Percentiles rank a stretch among this genome's conserved stretches.
phyloP scores from a whole-genome alignment of 768 basidiomycete genomes.

The Russula dissimulans region DNA sequence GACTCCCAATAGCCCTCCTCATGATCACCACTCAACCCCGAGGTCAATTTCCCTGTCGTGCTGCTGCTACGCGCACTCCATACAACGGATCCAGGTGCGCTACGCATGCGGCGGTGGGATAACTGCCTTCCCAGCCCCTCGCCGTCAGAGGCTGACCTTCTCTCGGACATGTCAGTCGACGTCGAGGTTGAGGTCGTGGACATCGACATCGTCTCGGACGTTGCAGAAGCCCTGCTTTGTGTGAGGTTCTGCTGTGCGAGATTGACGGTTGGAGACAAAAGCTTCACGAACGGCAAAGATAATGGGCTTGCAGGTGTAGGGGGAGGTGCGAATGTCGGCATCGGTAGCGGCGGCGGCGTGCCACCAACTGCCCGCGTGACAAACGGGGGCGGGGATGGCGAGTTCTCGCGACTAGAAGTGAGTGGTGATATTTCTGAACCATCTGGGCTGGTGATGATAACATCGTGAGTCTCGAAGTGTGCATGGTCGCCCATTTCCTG shows the following conservation, averaged over 20 bases:
- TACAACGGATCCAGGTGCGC: constrained; percentile 16
- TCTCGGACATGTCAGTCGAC: constrained; percentile 5
- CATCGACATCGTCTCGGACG: constrained; percentile 14
- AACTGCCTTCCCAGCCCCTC: constrained; percentile 3
- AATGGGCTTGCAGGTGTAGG: constrained; percentile 4
- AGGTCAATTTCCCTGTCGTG: constrained; percentile 8
- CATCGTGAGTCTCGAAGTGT: constrained; percentile 13
- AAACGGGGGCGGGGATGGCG: constrained; percentile 6
- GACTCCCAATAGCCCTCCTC: constrained; percentile 20
- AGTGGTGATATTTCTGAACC: constrained; percentile 13
- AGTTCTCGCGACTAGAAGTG: not conserved
- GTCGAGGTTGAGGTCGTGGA: constrained; percentile 16
- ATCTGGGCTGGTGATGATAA: constrained; percentile 16
- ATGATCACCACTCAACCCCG: constrained; percentile 1
- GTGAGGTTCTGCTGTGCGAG: constrained; percentile 16
- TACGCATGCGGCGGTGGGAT: constrained; percentile 18
- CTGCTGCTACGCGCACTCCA: constrained; percentile 16
- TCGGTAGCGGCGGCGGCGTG: constrained; percentile 2
- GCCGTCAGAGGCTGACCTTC: constrained; percentile 1
- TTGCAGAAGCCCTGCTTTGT: constrained; percentile 9
- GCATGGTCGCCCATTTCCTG: constrained; percentile 1
- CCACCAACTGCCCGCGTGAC: not conserved
- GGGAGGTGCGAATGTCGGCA: constrained; percentile 19
- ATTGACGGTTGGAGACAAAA: constrained; percentile 17
- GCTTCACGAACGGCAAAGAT: constrained; percentile 10